Base-by-base conservation (phyloP, 495 filamentous ascomycete species). In the Xylaria bambusicola region DNA sequence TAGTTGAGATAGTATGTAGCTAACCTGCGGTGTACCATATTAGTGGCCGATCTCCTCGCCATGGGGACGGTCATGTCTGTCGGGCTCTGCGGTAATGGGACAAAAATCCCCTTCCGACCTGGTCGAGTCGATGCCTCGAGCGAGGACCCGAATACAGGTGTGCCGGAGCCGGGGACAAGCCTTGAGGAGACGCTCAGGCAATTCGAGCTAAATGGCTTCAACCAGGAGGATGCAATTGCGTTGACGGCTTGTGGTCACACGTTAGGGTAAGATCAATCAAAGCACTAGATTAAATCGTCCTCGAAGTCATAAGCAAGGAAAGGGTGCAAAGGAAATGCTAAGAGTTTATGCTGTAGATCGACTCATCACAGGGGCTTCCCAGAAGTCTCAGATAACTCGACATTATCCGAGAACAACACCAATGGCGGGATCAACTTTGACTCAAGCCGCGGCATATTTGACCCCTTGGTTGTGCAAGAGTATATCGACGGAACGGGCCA, bases 201-300 rank as follows among this genome's bases (percentile, higher is more conserved):
- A 47, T 81, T 81, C 42, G 23, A 55, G 7, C 66, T 75, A 52
- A 64, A 77, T 18, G 79, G 81, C 1, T 79, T 78, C 60, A 71
- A 75, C 49, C 64, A 54, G 5, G 69, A 68, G 6, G 75, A 82
- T 48, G 78, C 79, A 61, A 81, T 84, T 40, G 69, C 61, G 15
- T 70, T 82, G 57, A 76, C 73, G 6, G 80, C 80, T 12, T 82
- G 80, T 62, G 81, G 81, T 2, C 81, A 83, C 56, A 75, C 81
- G 5, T 62, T 83, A 31, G 80, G 81, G 70, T 62, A 23, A 70
- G 65, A n/a, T n/a, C n/a, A n/a, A n/a, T n/a, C n/a, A n/a, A n/a
- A n/a, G n/a, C n/a, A n/a, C n/a, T n/a, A n/a, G n/a, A n/a, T n/a
- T n/a, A n/a, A n/a, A n/a, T n/a, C n/a, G n/a, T n/a, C n/a, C n/a